A percentile compares a stretch with the other conserved stretches of the same genome.
phyloP scores from a whole-genome alignment of 2,329 filamentous ascomycete species.

The Pezicula radicicola region DNA sequence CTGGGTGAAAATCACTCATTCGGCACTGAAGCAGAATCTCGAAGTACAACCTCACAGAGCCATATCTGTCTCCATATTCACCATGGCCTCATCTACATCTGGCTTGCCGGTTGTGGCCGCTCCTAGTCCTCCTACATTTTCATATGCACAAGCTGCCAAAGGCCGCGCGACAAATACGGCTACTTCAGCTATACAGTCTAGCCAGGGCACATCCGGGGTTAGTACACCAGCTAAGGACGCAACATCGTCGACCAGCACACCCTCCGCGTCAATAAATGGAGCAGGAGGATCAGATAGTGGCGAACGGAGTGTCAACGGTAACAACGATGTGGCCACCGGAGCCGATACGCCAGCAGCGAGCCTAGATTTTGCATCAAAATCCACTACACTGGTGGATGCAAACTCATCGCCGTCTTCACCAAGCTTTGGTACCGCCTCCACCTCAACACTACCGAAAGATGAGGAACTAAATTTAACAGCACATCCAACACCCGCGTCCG shows the following conservation, averaged over 20 bases:
- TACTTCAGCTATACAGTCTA: slow-evolving; percentile 22
- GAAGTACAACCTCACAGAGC: slow-evolving; percentile 3
- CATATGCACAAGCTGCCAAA: slow-evolving; percentile 94
- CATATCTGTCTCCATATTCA: slow-evolving; percentile 8
- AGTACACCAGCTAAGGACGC: slow-evolving; percentile 26
- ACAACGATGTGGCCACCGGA: slow-evolving; percentile 14
- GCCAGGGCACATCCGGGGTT: slow-evolving; percentile 26
- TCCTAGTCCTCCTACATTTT: slow-evolving; percentile 61
- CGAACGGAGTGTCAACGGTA: slow-evolving; percentile 22
- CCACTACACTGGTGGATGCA: slow-evolving; percentile 18
- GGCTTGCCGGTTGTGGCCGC: slow-evolving; percentile 30
- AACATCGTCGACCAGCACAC: slow-evolving; percentile 21
- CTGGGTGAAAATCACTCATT: slow-evolving; percentile 8
- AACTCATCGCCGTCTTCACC: slow-evolving; percentile 47
- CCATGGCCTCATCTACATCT: slow-evolving; percentile 38
- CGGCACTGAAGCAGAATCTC: slow-evolving; percentile 8
- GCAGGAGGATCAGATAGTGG: slow-evolving; percentile 18
- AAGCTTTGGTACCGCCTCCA: slow-evolving; percentile 49
- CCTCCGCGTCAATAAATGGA: slow-evolving; percentile 14
- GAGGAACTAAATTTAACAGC: slow-evolving; percentile 59
- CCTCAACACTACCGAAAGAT: slow-evolving; percentile 49
- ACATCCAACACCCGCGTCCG: slow-evolving; percentile 62
- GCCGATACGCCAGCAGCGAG: slow-evolving; percentile 14
- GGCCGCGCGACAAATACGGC: slow-evolving; percentile 47
- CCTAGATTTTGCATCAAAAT: slow-evolving; percentile 16